phyloP scores from a whole-genome alignment of 768 basidiomycete species.

The Panellus pusillus region DNA sequence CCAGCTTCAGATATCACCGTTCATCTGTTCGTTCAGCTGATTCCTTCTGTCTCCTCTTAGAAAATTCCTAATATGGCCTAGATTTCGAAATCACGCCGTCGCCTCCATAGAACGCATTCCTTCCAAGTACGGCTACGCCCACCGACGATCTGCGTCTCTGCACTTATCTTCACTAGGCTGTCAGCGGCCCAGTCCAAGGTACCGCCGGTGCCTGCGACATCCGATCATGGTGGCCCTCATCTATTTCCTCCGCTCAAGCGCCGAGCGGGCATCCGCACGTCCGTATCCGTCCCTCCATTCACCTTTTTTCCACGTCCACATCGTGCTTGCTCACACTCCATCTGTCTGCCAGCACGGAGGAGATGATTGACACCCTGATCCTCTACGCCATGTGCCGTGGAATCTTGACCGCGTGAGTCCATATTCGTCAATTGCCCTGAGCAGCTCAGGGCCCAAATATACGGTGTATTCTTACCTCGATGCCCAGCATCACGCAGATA shows the following conservation, averaged over 20 bases:
- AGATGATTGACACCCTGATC: conserved; percentile 9
- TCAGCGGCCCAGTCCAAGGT: conserved; percentile 12
- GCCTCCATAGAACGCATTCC: neutral
- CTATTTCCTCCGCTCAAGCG: conserved; percentile 1
- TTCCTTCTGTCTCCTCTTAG: neutral
- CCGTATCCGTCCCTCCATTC: neutral
- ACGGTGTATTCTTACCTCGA: no score
- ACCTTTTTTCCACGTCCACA: neutral
- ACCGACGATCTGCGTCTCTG: no score
- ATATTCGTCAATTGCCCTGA: no score
- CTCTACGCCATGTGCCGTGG: conserved; percentile 8
- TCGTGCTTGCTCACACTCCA: neutral
- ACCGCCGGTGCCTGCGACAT: conserved; percentile 9
- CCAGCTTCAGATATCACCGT: conserved; percentile 1
- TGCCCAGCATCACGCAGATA: conserved; percentile 6
- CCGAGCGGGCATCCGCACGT: neutral
- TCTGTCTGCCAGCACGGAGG: conserved; percentile 2
- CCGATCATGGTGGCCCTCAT: conserved; percentile 7
- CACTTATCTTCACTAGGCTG: neutral
- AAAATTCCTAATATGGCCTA: neutral
- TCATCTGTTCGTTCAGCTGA: neutral
- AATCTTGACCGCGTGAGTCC: conserved; percentile 8
- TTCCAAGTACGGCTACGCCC: neutral
- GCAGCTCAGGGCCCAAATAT: no score
- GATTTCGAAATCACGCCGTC: conserved; percentile 11